Evolutionary conservation across 179 eudicot species (phyloP), one percentile per base, ranked within the genome.

Genomic region (Gypsophila paniculata): DNA sequence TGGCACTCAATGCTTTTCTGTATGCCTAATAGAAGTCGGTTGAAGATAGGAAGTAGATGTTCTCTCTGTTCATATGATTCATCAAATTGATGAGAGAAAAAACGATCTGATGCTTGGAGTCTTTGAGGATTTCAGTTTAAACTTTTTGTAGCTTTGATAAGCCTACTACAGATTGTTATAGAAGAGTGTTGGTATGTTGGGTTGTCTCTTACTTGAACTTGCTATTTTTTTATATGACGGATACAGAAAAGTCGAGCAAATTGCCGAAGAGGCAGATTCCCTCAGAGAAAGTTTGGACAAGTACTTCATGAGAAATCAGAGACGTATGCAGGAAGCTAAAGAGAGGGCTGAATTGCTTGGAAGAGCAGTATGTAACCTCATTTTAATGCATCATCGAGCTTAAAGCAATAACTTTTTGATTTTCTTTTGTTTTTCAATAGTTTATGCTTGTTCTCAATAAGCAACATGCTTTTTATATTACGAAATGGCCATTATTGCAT

Each of bases 271-370:
- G 85, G 89, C 98, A 18, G 93, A 88, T 34, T 93, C 98, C 23
- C 78, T 91, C 79, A 89, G 84, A 85, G 89, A 84, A 51, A 86
- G 97, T 80, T 78, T 91, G 71, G 98, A 93, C 55, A 89, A 85
- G 71, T 91, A 86, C 78, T 68, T 80, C 21, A 49, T 73, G 63
- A 80, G 89, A 69, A 83, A 83, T 77, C 97, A 91, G 73, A 86
- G 83, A 66, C 84, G 91, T 68, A 77, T 76, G 60, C 96, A 85
- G 79, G 98, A 93, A 85, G 96, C 90, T 66, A 90, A 70, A 75
- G 97, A 93, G 87, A 88, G 97, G 77, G 93, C 87, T 8, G 97
- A 89, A 65, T 80, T 93, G 76, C 87, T 93, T 72, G 97, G 91
- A 73, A 86, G 96, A 84, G 83, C 87, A 54, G 98, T 93, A 79